These are phyloP conservation scores for Periglandula ipomoeae DNA, from an alignment of 2,329 filamentous ascomycete species.

Conservation along the genomic window DNA sequence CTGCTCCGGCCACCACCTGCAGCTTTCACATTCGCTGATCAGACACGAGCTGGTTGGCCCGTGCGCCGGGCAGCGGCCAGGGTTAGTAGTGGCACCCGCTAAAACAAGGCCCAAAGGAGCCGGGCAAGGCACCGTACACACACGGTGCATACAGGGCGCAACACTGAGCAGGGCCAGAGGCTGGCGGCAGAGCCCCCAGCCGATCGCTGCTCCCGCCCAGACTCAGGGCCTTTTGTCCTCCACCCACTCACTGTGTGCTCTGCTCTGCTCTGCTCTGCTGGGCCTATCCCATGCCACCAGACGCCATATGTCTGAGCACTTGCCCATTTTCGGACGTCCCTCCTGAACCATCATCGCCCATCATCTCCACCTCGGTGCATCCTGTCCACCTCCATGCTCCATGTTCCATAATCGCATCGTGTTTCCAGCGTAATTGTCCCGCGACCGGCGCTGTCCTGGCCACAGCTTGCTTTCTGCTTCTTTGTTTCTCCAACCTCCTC, in stretches of 20 bases:
- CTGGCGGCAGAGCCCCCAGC: no score
- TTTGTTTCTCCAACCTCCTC: slow-evolving; percentile 5
- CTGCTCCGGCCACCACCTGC: no score
- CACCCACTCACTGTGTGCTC: no score
- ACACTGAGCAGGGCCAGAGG: no score
- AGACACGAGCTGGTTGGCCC: neutral
- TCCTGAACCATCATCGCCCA: neutral
- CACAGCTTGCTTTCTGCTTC: neutral
- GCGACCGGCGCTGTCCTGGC: neutral
- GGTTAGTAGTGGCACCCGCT: neutral
- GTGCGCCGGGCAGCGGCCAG: neutral
- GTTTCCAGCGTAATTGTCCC: neutral
- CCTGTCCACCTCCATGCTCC: neutral
- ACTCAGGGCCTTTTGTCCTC: no score
- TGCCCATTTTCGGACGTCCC: neutral
- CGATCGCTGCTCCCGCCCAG: no score
- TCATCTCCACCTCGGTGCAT: neutral
- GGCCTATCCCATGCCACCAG: no score
- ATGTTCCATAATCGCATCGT: neutral
- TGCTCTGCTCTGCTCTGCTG: no score
- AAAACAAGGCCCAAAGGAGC: neutral
- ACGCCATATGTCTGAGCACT: no score
- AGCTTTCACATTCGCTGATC: no score
- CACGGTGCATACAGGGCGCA: no score
- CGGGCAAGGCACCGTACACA: no score